These are phyloP conservation scores for Cyathus striatus DNA, from an alignment of 768 basidiomycete species.

Conservation along the genomic window DNA sequence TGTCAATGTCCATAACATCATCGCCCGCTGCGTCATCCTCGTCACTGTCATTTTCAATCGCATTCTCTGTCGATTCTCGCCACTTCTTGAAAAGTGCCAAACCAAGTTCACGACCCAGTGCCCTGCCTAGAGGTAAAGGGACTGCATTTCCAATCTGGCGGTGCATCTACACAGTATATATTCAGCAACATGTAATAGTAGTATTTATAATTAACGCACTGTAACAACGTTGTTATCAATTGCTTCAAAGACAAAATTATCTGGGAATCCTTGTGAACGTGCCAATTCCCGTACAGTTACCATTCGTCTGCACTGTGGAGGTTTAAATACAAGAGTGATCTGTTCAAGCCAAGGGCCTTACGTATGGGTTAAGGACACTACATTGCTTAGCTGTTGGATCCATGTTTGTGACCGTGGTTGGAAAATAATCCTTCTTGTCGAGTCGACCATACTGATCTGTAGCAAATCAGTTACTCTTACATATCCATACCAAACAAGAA, in stretches of 20 bases:
- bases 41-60: constrained; percentile 26
- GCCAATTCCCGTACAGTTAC: constrained; percentile 75
- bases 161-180: constrained; percentile 50
- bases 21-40: no score
- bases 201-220: constrained; percentile 30
- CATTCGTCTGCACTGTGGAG: constrained; percentile 57
- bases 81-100: constrained; percentile 48
- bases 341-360: constrained; percentile 21
- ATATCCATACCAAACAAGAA: no score
- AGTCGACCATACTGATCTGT: constrained; percentile 54
- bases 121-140: constrained; percentile 57
- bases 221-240: constrained; percentile 49
- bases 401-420: constrained; percentile 75
- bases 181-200: neutral
- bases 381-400: constrained; percentile 77
- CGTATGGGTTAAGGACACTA: constrained; percentile 62
- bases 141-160: constrained; percentile 82
- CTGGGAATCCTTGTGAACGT: constrained; percentile 79
- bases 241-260: constrained; percentile 61
- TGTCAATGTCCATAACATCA: no score
- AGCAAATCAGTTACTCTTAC: no score
- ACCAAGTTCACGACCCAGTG: constrained; percentile 61
- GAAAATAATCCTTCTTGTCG: constrained; percentile 50
- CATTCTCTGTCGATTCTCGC: constrained; percentile 29
- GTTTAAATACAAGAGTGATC: neutral